Base-by-base conservation (phyloP, 768 basidiomycete species). In the Rhodotorula paludigena region DNA sequence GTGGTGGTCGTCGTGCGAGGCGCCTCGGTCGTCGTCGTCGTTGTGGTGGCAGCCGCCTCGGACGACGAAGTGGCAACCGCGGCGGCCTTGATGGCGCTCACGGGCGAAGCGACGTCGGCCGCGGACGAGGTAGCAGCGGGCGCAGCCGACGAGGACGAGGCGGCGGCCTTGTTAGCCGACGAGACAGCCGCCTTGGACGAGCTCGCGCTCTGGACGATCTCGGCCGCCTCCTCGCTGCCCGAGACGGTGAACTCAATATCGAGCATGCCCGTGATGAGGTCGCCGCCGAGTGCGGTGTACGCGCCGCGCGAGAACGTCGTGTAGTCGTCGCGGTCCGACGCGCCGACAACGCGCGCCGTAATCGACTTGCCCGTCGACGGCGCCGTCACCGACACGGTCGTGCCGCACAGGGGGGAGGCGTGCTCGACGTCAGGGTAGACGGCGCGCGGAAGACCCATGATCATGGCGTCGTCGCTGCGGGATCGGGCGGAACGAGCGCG, bases 191-290 rank as follows among this genome's bases (percentile, higher is more conserved):
- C 47, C 47, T 48, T 48, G 47, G 54, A 48, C 33, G 53, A 53
- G 35, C 45, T 48, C 20, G 62, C 62, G 44, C 33, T 36, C 28
- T 53, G 62, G 33, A 63, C 30, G 38, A 45, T 52, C 62, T 53
- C 55, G 49, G 49, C 30, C 10, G 49, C 49, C 30, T 30, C 21
- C 32, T 21, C 56, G 60, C 66, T 53, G 60, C 35, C 56, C n/a
- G n/a, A n/a, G 57, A 70, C 61, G 38, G 52, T 39, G 52, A 66
- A 66, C 15, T 60, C 47, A 57, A 70, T 48, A 5, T 51, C 57
- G 48, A 68, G 51, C 52, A 58, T 56, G 45, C 66, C 66, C 23
- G 44, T 51, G 30, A 54, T 61, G 57, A 63, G 61, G 53, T 57
- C 38, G 25, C 55, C 66, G 39, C 59, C 56, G 61, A 63, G 66